These are phyloP conservation scores for Plasmodium cynomolgi DNA, from an alignment of 169 alveolate genomes.

Conservation along the genomic window DNA sequence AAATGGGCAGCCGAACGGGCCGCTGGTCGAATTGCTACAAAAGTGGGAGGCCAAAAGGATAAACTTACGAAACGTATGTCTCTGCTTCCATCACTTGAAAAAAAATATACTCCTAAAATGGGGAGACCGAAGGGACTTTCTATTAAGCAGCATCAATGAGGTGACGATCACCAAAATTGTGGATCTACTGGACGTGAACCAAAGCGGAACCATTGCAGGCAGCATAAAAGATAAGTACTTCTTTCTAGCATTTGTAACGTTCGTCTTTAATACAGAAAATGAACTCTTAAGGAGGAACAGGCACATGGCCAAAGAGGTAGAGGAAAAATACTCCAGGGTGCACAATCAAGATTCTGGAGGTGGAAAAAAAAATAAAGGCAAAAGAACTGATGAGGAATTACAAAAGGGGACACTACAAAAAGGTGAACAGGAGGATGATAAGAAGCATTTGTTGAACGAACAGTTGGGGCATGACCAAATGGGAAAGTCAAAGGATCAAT, in stretches of 20 bases:
- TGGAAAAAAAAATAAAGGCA: slow-evolving; percentile 2
- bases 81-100: slow-evolving; percentile 23
- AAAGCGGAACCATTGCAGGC: background rate
- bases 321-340: background rate
- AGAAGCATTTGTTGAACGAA: background rate
- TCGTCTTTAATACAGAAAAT: slow-evolving; percentile 44
- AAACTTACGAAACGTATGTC: slow-evolving; percentile 16
- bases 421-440: background rate
- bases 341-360: background rate
- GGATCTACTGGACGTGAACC: background rate
- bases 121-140: slow-evolving; percentile 14
- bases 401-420: background rate
- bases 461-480: background rate
- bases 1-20: background rate
- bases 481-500: background rate
- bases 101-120: background rate
- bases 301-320: background rate
- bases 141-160: slow-evolving; percentile 1
- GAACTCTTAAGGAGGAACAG: background rate
- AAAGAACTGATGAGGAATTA: background rate
- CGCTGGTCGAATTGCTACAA: slow-evolving; percentile 21
- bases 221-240: slow-evolving; percentile 3
- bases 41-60: slow-evolving; percentile 46
- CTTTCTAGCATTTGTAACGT: slow-evolving; percentile 19
- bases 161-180: background rate